Base-by-base conservation (phyloP, 257 asterid species). In the Lavandula angustifolia region DNA sequence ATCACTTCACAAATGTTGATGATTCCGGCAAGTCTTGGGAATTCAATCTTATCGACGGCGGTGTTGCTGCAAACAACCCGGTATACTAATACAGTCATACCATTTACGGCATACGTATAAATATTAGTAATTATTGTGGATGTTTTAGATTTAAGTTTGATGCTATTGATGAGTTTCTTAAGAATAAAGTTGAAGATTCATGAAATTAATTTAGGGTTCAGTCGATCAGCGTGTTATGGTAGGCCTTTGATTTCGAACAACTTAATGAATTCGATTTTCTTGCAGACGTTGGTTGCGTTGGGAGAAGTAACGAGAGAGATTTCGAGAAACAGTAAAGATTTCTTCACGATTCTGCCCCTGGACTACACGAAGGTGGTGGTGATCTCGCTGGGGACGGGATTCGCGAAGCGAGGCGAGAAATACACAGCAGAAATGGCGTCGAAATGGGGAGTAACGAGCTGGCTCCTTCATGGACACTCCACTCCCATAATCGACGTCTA, bases 61-160 rank as follows among this genome's bases (percentile, higher is more conserved):
- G 84, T 3, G 89, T 83, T 3, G 85, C 84, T 18, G 90, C 84
- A 3, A 83, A 85, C 73, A 83, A 85, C 55, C 94, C 94, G 70
- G 94, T 83, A n/a, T 11, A 54, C 43, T 5, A n/a, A n/a, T n/a
- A n/a, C n/a, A n/a, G 2, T n/a, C 43, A n/a, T 29, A 27, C 17
- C 6, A n/a, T n/a, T n/a, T n/a, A n/a, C n/a, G n/a, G n/a, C n/a
- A n/a, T n/a, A n/a, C n/a, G n/a, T n/a, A n/a, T n/a, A n/a, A n/a
- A n/a, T n/a, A n/a, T n/a, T n/a, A n/a, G n/a, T n/a, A n/a, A n/a
- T n/a, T n/a, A n/a, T n/a, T n/a, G n/a, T n/a, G n/a, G n/a, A n/a
- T n/a, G n/a, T n/a, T n/a, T n/a, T n/a, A n/a, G n/a, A n/a, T n/a
- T n/a, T n/a, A n/a, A n/a, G n/a, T n/a, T n/a, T 22, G 27, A 22